Percentiles rank a stretch among this genome's conserved stretches.
phyloP scores from a whole-genome alignment of 768 basidiomycete genomes.

The Suillus decipiens region DNA sequence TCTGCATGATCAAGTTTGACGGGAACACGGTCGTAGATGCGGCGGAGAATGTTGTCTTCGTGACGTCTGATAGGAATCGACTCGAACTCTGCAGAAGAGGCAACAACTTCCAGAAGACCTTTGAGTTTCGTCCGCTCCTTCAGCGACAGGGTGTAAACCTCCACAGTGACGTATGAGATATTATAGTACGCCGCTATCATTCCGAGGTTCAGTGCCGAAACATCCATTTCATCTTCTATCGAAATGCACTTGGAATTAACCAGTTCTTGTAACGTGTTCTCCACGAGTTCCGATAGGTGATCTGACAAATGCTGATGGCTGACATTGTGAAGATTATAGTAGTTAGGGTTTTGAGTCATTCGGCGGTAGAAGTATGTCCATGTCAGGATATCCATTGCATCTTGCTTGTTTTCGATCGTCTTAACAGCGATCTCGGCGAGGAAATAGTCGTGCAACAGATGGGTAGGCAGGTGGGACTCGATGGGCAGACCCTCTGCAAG shows the following conservation, averaged over 20 bases:
- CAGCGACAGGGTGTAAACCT: conserved; percentile 93
- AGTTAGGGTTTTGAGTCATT: conserved; percentile 97
- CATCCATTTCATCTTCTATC: conserved; percentile 95
- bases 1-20: conserved; percentile 86
- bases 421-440: conserved; percentile 97
- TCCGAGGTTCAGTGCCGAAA: conserved; percentile 88
- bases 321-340: conserved; percentile 93
- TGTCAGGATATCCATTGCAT: conserved; percentile 96
- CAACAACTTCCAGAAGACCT: conserved; percentile 94
- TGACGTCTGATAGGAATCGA: conserved; percentile 92
- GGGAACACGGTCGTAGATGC: conserved; percentile 94
- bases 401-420: conserved; percentile 99
- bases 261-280: conserved; percentile 87
- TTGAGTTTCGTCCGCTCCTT: conserved; percentile 97
- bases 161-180: conserved; percentile 94
- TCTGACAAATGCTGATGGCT: conserved; percentile 95
- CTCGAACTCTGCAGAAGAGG: conserved; percentile 97
- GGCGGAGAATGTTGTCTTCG: conserved; percentile 80
- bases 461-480: conserved; percentile 90
- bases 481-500: conserved; percentile 96
- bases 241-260: conserved; percentile 94
- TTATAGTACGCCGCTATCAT: conserved; percentile 99
- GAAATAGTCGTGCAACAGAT: conserved; percentile 95
- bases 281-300: conserved; percentile 94
- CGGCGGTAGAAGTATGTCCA: conserved; percentile 99